Evolutionary conservation across 768 basidiomycete genomes (phyloP).

Genomic region (Rhodotorula kratochvilovae): DNA sequence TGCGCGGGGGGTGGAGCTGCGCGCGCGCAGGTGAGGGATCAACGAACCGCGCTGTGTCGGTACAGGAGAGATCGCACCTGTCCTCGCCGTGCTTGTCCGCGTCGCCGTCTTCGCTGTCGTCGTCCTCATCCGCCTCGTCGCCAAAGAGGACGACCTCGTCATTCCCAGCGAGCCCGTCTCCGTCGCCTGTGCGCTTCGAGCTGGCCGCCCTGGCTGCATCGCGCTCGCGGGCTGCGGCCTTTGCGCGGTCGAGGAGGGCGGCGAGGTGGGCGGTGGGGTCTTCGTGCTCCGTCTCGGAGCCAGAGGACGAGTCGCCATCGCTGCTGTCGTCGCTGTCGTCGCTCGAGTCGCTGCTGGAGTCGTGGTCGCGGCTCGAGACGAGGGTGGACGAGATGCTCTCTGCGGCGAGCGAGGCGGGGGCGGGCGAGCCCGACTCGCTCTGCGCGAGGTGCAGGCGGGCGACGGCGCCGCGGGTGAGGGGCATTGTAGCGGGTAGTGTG

Average conservation of each 20-base stretch:
- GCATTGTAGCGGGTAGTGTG: background rate
- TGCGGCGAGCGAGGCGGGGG: background rate
- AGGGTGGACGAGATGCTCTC: constrained; percentile 9
- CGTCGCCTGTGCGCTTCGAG: background rate
- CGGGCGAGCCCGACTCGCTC: background rate
- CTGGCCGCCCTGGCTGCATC: constrained; percentile 40
- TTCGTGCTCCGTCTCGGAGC: too few relatives aligned
- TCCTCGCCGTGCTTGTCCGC: background rate
- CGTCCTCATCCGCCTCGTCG: constrained; percentile 5
- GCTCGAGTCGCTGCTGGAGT: constrained; percentile 28
- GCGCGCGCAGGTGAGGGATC: too few relatives aligned
- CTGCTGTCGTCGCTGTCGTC: constrained; percentile 43
- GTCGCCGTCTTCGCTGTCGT: constrained; percentile 25
- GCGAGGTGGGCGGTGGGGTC: constrained; percentile 56
- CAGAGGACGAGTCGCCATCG: too few relatives aligned
- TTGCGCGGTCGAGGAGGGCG: constrained; percentile 62
- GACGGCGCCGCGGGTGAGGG: constrained; percentile 1
- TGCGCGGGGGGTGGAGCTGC: constrained; percentile 26
- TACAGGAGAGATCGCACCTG: background rate
- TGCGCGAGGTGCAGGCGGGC: background rate
- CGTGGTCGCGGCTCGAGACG: background rate
- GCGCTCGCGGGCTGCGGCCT: constrained; percentile 46
- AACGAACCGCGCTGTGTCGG: background rate
- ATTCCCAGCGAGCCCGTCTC: constrained; percentile 26
- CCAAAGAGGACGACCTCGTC: constrained; percentile 33